These are phyloP conservation scores for Odonthalia washingtoniensis DNA, from an alignment of 31 red algal genomes.

Conservation along the genomic window DNA sequence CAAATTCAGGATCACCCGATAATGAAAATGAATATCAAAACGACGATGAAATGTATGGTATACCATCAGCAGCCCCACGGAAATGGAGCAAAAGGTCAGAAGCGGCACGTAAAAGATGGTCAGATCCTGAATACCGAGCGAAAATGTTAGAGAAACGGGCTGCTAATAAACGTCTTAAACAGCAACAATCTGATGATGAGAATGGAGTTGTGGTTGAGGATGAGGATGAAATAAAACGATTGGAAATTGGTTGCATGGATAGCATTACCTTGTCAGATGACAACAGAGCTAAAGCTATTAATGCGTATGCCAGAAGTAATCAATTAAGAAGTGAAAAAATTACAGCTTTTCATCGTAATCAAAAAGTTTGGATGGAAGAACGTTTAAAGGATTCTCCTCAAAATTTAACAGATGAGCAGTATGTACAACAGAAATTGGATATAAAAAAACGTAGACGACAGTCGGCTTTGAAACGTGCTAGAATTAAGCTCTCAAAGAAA, in stretches of 20 bases:
- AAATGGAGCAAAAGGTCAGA: slow-evolving; percentile 76
- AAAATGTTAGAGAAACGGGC: slow-evolving; percentile 73
- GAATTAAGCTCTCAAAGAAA: slow-evolving; percentile 11
- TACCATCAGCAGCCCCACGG: slow-evolving; percentile 25
- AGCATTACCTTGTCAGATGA: slow-evolving; percentile 75
- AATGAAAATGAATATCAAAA: too few species aligned
- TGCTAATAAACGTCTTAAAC: slow-evolving; percentile 39
- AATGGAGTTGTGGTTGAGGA: slow-evolving; percentile 24
- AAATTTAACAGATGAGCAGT: slow-evolving; percentile 57
- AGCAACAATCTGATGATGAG: slow-evolving; percentile 20
- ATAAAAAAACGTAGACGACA: slow-evolving; percentile 35
- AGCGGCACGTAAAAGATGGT: slow-evolving; percentile 76
- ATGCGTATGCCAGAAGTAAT: slow-evolving; percentile 73
- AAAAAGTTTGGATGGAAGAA: slow-evolving; percentile 72
- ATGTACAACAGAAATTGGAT: slow-evolving; percentile 50
- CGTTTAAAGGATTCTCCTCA: slow-evolving; percentile 43
- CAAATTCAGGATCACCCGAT: background rate
- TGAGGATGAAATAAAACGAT: background rate
- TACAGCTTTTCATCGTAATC: slow-evolving; percentile 63
- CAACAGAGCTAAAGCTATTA: slow-evolving; percentile 75
- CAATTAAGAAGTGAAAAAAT: slow-evolving; percentile 69
- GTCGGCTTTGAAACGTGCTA: slow-evolving; percentile 43
- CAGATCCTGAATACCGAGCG: slow-evolving; percentile 70
- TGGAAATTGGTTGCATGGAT: slow-evolving; percentile 78
- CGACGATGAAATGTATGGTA: slow-evolving; percentile 27